phyloP scores from a whole-genome alignment of 176 grass and related monocot species.

The Paspalum notatum region DNA sequence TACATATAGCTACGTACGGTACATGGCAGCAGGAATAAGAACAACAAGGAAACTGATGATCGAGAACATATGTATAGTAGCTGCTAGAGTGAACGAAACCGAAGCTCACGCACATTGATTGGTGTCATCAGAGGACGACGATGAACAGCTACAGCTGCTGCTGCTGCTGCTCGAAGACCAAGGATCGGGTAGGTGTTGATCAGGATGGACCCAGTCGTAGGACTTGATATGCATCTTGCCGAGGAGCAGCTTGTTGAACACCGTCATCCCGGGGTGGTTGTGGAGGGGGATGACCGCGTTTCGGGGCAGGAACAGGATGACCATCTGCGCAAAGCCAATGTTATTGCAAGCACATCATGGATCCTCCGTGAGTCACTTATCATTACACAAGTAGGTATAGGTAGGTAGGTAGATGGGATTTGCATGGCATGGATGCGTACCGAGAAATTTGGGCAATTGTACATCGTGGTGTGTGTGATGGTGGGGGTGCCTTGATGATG shows the following conservation, averaged over 20 bases:
- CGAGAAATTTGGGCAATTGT: slow-evolving; percentile 76
- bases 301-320: slow-evolving; percentile 79
- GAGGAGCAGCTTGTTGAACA: slow-evolving; percentile 84
- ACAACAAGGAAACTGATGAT: no score
- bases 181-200: background rate
- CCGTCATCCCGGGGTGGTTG: slow-evolving; percentile 95
- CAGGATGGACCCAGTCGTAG: slow-evolving; percentile 73
- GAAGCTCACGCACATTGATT: slow-evolving; percentile 43
- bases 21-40: no score
- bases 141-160: background rate
- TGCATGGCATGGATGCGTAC: slow-evolving; percentile 36
- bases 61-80: background rate
- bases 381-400: no score
- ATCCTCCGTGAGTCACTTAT: no score
- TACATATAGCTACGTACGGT: no score
- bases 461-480: slow-evolving; percentile 64
- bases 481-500: slow-evolving; percentile 33
- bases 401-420: no score
- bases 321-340: slow-evolving; percentile 56
- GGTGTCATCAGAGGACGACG: background rate
- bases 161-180: background rate
- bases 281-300: slow-evolving; percentile 81
- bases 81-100: no score
- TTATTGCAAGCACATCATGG: background rate
- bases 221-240: slow-evolving; percentile 86